A percentile compares a stretch with the other conserved stretches of the same genome.
Conservation (phyloP, 306 rosid genomes). For the Castanea mollissima region DNA sequence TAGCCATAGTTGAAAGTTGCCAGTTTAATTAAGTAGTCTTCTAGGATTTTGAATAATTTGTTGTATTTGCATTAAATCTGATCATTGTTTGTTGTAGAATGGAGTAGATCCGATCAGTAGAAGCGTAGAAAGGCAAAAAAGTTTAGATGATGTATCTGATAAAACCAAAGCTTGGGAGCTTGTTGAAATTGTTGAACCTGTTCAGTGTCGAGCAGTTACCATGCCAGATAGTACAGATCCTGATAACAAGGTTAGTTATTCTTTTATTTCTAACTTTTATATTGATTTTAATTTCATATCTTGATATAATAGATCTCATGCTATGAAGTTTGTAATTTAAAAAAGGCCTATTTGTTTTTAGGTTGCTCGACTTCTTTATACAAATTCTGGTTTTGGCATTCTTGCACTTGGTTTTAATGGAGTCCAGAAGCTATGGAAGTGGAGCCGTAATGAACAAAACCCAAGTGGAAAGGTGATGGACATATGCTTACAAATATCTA, state of each 20-base stretch:
- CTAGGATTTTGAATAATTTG: neutral
- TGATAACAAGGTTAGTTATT: constrained; percentile 56
- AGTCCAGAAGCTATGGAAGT: constrained; percentile 82
- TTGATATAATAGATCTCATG: neutral
- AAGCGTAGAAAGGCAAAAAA: constrained; percentile 58
- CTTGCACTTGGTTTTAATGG: constrained; percentile 91
- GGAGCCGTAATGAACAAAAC: constrained; percentile 72
- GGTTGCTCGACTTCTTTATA: constrained; percentile 79
- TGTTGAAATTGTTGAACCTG: constrained; percentile 74
- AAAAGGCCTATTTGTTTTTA: constrained; percentile 8
- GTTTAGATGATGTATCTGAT: constrained; percentile 53
- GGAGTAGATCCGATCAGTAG: constrained; percentile 58
- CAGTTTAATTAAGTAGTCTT: neutral
- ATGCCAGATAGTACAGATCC: constrained; percentile 78
- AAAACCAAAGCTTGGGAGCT: constrained; percentile 75
- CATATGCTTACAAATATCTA: neutral
- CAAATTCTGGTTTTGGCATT: constrained; percentile 70
- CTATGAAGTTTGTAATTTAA: neutral
- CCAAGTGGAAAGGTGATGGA: constrained; percentile 66
- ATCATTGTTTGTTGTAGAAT: constrained; percentile 38
- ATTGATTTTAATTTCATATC: neutral
- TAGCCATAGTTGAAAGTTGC: neutral
- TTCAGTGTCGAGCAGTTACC: constrained; percentile 60
- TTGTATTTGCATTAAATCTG: neutral
- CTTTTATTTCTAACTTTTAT: neutral